A percentile compares a stretch with the other conserved stretches of the same genome.
These are phyloP conservation scores for Hippophae gyantsensis DNA, from an alignment of 306 rosid species.

Conservation along the genomic window DNA sequence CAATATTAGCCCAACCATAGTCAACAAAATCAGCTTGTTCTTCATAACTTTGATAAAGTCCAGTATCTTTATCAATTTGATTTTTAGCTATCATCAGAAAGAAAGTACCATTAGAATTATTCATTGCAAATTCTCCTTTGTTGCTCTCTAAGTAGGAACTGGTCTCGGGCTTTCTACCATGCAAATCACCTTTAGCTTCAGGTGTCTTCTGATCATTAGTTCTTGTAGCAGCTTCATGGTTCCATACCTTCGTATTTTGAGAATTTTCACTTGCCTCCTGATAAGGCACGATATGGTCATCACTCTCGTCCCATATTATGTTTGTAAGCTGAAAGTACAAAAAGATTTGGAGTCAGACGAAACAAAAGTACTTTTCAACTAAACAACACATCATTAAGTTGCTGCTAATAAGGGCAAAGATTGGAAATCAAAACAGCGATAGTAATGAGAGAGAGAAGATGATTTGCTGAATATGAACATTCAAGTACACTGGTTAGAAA, in stretches of 20 bases:
- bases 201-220: slow-evolving; percentile 43
- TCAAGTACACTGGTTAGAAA: too few relatives aligned
- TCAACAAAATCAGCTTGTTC: slow-evolving; percentile 78
- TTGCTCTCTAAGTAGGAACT: slow-evolving; percentile 27
- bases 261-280: slow-evolving; percentile 50
- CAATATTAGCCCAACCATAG: slow-evolving; percentile 81
- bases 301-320: slow-evolving; percentile 83
- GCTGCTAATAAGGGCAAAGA: not conserved
- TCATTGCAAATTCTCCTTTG: slow-evolving; percentile 33
- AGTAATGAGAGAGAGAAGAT: too few relatives aligned
- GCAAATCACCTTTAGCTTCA: slow-evolving; percentile 34
- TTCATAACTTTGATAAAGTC: slow-evolving; percentile 38
- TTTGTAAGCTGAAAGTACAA: slow-evolving; percentile 61
- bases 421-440: too few relatives aligned
- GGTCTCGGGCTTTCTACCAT: slow-evolving; percentile 37
- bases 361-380: not conserved
- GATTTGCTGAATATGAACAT: too few relatives aligned
- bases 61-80: slow-evolving; percentile 42
- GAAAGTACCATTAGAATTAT: not conserved
- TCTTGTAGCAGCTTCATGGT: slow-evolving; percentile 39
- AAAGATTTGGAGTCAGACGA: slow-evolving; percentile 8
- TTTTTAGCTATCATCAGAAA: slow-evolving; percentile 40
- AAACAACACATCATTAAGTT: not conserved
- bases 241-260: slow-evolving; percentile 45
- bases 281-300: slow-evolving; percentile 90